Conservation (phyloP, 2,329 filamentous ascomycete genomes). For the Magnaporthales sp. region DNA sequence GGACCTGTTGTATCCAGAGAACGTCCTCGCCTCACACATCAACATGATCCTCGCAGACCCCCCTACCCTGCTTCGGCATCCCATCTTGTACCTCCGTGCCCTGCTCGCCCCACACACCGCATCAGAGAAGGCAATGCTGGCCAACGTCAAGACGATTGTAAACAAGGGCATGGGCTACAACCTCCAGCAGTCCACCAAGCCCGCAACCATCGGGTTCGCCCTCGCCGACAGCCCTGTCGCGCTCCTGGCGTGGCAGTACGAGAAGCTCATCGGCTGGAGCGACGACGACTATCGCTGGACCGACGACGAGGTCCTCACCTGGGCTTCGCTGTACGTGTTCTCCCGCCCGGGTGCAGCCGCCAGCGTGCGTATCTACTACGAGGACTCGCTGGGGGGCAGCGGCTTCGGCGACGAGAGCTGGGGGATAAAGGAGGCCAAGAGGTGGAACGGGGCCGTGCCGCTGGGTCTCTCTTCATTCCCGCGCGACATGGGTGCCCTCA, state of each 20-base stretch:
- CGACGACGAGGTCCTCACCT: conserved; percentile 67
- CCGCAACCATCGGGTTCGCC: conserved; percentile 63
- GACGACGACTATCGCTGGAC: conserved; percentile 60
- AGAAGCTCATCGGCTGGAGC: conserved; percentile 72
- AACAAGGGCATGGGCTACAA: conserved; percentile 51
- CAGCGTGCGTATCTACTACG: conserved; percentile 64
- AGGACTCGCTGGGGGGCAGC: conserved; percentile 21
- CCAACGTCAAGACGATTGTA: conserved; percentile 8
- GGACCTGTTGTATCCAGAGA: conserved; percentile 46
- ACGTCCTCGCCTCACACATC: conserved; percentile 51
- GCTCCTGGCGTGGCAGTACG: conserved; percentile 69
- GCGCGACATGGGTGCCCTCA: conserved; percentile 44
- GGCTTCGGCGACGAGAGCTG: conserved; percentile 12
- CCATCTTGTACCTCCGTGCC: conserved; percentile 48
- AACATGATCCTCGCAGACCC: conserved; percentile 41
- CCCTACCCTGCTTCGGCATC: conserved; percentile 41
- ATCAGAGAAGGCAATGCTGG: conserved; percentile 41
- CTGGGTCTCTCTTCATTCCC: conserved; percentile 48
- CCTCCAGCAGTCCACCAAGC: conserved; percentile 54
- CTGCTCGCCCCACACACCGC: conserved; percentile 42
- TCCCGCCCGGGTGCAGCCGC: conserved; percentile 60
- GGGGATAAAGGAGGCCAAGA: conserved; percentile 7
- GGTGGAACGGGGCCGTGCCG: conserved; percentile 27
- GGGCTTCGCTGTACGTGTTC: conserved; percentile 68
- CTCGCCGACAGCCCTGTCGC: conserved; percentile 63